These are phyloP conservation scores for Tephrocybe sp. DNA, from an alignment of 768 basidiomycete genomes.

Conservation along the genomic window DNA sequence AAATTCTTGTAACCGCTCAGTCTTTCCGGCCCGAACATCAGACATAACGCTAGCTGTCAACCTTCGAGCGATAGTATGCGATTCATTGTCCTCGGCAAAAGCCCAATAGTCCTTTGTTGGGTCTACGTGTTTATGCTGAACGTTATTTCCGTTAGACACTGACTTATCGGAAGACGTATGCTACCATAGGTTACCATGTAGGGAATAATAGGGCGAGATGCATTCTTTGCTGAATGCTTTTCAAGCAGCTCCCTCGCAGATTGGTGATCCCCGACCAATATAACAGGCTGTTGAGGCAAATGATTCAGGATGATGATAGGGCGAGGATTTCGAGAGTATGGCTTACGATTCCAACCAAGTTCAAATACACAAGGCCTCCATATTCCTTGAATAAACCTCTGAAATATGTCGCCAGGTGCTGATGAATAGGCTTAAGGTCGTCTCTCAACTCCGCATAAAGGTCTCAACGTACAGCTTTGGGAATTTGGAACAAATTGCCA, in stretches of 20 bases:
- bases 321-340: neutral
- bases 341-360: neutral
- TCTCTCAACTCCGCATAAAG: neutral
- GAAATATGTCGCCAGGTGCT: neutral
- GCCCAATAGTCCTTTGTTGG: neutral
- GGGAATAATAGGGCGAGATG: neutral
- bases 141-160: neutral
- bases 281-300: neutral
- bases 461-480: neutral
- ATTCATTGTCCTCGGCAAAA: neutral
- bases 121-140: neutral
- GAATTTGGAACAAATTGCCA: neutral
- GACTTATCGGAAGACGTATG: neutral
- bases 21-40: no score
- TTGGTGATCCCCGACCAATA: neutral
- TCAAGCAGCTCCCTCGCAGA: neutral
- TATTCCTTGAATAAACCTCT: neutral
- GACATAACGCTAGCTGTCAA: no score
- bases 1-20: neutral
- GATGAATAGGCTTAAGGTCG: neutral
- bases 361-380: neutral
- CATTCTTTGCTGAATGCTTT: neutral
- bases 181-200: neutral
- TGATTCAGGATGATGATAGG: neutral
- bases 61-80: neutral